phyloP scores from a whole-genome alignment of 768 basidiomycete genomes.

The Trametes coccinea region DNA sequence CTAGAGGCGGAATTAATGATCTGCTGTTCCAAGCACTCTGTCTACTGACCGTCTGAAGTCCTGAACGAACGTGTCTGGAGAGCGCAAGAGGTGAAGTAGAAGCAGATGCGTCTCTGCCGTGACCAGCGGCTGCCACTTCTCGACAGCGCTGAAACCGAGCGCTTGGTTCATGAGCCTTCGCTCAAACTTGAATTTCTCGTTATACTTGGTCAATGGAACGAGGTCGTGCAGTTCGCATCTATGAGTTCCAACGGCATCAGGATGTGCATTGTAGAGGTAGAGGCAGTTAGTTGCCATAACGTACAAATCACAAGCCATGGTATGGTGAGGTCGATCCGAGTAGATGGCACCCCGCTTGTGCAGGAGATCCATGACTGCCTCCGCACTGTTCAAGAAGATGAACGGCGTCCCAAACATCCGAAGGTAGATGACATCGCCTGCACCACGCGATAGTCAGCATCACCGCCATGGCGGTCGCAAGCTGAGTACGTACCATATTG shows the following conservation, averaged over 20 bases:
- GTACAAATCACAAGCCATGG: slow-evolving; percentile 22
- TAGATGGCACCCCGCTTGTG: slow-evolving; percentile 22
- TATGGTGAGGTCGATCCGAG: slow-evolving; percentile 21
- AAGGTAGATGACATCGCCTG: not conserved
- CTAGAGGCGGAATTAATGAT: not conserved
- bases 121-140: slow-evolving; percentile 9
- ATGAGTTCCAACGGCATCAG: not conserved
- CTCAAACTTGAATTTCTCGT: not conserved
- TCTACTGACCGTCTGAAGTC: slow-evolving; percentile 4
- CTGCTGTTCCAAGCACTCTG: not conserved
- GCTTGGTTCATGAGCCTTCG: slow-evolving; percentile 1
- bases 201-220: not conserved
- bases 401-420: slow-evolving; percentile 2
- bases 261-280: too few species aligned
- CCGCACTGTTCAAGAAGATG: slow-evolving; percentile 7
- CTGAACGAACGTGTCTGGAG: not conserved
- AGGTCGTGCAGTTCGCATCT: not conserved
- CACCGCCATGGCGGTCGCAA: not conserved
- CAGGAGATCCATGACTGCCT: slow-evolving; percentile 12
- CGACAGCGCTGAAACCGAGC: not conserved
- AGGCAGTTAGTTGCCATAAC: not conserved
- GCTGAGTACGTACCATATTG: not conserved
- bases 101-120: not conserved
- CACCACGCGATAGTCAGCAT: not conserved
- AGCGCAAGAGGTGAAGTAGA: not conserved